Evolutionary conservation across 179 eudicot genomes (phyloP), one percentile per base, ranked within the genome.

Genomic region (Drosera spatulata): DNA sequence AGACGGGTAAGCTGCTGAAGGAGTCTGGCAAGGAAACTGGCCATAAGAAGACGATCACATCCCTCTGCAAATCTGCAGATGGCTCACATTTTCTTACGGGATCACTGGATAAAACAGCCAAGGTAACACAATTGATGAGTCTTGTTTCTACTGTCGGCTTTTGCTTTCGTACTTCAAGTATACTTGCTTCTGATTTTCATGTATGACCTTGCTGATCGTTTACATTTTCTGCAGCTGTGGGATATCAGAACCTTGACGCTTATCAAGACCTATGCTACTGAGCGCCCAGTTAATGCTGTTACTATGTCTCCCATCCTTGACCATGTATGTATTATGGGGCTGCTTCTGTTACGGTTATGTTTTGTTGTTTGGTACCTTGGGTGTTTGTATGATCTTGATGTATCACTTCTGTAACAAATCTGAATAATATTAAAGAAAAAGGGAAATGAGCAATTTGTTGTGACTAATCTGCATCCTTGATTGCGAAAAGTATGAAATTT

Each of bases 11-110:
- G 66, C 65, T 85, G 72, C 81, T 85, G 49, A 75, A 22, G 33
- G 33, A 22, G 33, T 22, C 33, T 22, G 33, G 1, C 33, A 82
- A 62, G 54, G 91, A 80, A 59, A 71, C 59, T 63, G 94, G 91
- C 58, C 98, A 91, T 74, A 79, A 69, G 53, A 79, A 76, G 60
- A 49, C 91, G 4, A 72, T 88, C 59, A 75, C 96, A 7, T 91
- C 96, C 5, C 85, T 91, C 45, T 45, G 79, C 69, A 77, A 85
- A 58, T 82, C 95, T 50, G 72, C 80, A n/a, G 98, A 91, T 71
- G 78, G 86, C 48, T 83, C 98, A 42, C 96, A 88, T 72, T 84
- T 91, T 61, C 78, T 88, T 43, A 83, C 91, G 3, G 98, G 98
- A 49, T 88, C 98, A 4, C 71, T 82, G 33, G 98, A 91, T 73